Evolutionary conservation across 495 filamentous ascomycete species (phyloP), one percentile per base, ranked within the genome.

Genomic region (Xylaria sp.): DNA sequence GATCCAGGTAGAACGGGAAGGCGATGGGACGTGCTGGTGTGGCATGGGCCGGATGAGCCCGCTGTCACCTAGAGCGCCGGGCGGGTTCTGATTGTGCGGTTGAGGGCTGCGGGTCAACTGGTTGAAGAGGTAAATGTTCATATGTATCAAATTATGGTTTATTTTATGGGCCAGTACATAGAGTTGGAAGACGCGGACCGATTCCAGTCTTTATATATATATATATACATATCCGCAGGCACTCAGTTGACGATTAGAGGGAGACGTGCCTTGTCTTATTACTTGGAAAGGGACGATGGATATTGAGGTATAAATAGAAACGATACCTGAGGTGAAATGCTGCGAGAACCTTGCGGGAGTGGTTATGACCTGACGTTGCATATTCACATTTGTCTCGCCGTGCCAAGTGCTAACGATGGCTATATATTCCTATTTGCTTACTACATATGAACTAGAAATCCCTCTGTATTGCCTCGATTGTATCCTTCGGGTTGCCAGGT

Each of bases 1-100:
- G 62, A 86, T 94, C 37, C 92, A 95, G 76, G 82, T 88, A 17
- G 93, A 97, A 79, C 84, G 90, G 48, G 91, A 93, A 75, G 92
- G 92, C 0, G 92, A 93, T 61, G 84, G 85, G 8, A 88, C 87
- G 44, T 97, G 93, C 76, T 97, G 93, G 93, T 97, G 93, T 80
- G 88, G 87, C 2, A 76, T 77, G 71, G 77, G 77, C 57, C 72
- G 77, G 41, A 66, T 76, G n/a, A 69, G 44, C 24, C 72, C 70
- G 17, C 15, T 73, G 8, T 53, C 73, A 24, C 33, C 71, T 29
- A 78, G 71, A 44, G 62, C 61, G 2, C 66, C 71, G 46, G 46
- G 67, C 17, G 69, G 50, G 44, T 76, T 75, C 40, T 78, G 46
- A 70, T 69, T 21, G 19, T 9, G 14, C 0, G n/a, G n/a, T 0